Evolutionary conservation across 2,329 filamentous ascomycete species (phyloP), one percentile per base, ranked within the genome.

Genomic region (Aulographum hederae): DNA sequence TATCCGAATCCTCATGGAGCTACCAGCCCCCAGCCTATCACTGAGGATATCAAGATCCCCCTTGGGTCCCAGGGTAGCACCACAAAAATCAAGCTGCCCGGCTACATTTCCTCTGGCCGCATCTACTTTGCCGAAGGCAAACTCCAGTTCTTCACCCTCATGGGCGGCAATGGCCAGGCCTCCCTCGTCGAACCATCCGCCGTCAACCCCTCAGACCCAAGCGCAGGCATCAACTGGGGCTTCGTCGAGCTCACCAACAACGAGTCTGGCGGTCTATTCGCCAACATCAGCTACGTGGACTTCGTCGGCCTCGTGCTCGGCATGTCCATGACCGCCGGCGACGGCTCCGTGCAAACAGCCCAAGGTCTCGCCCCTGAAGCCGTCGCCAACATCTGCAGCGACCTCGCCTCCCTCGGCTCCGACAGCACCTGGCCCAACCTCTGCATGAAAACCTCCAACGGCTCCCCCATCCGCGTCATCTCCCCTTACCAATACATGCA

Each of bases 121-220:
- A 44, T 65, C 25, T 65, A 59, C 48, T 60, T 64, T 36, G 48
- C 57, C 14, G 53, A 54, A 17, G 56, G 57, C 3, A 38, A 51
- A 1, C 46, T 63, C 12, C 37, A 46, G 6, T 64, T 65, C 37
- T 61, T 47, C 41, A 56, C 56, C 30, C 53, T 62, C 12, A 39
- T 19, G 31, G 26, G 26, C 26, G 3, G 2, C 12, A 23, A 13
- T 4, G 26, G 14, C 2, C 23, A 27, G 16, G n/a, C 21, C 3
- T 25, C 3, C 1, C 60, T 85, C 11, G 78, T 84, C 28, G 78
- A 84, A 52, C 79, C 79, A 0, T 74, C 72, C 8, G 69, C 75
- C 17, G 75, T 68, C 19, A 84, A 84, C 48, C 48, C 60, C 0
- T 50, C 61, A 42, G 60, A 64, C 35, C 56, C 56, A 1, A 62